phyloP scores from a whole-genome alignment of 2,329 filamentous ascomycete genomes.

The Cucurbitaria berberidis region DNA sequence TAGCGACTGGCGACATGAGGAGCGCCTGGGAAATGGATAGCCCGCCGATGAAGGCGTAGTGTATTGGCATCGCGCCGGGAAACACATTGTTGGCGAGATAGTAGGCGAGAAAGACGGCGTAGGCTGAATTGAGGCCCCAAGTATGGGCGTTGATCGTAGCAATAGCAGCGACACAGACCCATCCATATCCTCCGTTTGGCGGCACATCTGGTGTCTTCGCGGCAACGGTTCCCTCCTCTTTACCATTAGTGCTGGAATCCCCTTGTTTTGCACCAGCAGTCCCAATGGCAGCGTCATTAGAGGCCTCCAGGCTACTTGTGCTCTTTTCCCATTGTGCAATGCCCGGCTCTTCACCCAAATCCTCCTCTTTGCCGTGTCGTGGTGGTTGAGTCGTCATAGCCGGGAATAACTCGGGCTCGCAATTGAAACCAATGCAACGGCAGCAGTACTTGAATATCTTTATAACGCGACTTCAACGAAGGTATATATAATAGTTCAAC shows the following conservation, averaged over 20 bases:
- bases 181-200: slow-evolving; percentile 68
- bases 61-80: slow-evolving; percentile 66
- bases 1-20: slow-evolving; percentile 71
- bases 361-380: slow-evolving; percentile 5
- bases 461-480: neutral
- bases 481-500: neutral
- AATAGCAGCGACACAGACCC: slow-evolving; percentile 57
- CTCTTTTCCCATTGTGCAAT: slow-evolving; percentile 11
- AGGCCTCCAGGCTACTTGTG: neutral
- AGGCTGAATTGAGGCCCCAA: slow-evolving; percentile 75
- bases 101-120: slow-evolving; percentile 73
- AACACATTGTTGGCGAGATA: slow-evolving; percentile 72
- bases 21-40: slow-evolving; percentile 71
- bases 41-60: slow-evolving; percentile 80
- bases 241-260: neutral
- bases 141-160: slow-evolving; percentile 60
- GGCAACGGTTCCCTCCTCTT: neutral
- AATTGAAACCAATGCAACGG: neutral
- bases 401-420: slow-evolving; percentile 8
- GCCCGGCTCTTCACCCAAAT: slow-evolving; percentile 1
- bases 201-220: slow-evolving; percentile 49
- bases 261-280: neutral
- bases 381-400: slow-evolving; percentile 5
- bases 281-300: neutral
- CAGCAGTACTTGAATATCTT: neutral